Evolutionary conservation across 2,329 filamentous ascomycete species (phyloP).

Genomic region (Nemania sp.): DNA sequence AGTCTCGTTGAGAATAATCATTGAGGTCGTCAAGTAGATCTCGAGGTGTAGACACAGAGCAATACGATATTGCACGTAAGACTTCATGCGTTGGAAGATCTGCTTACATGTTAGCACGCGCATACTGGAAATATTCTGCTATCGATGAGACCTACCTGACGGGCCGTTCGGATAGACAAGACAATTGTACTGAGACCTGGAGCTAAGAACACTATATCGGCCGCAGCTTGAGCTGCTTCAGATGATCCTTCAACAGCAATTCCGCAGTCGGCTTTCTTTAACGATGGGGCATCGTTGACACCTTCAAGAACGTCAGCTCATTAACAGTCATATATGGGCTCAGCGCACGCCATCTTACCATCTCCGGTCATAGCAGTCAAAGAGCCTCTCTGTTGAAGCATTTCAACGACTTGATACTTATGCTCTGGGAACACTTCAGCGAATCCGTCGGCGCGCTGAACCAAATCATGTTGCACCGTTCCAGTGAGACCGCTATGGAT

Average conservation of each 20-base stretch:
- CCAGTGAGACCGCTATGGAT: constrained; percentile 76
- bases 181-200: constrained; percentile 73
- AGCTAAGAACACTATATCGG: constrained; percentile 75
- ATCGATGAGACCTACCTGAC: constrained; percentile 44
- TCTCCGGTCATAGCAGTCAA: constrained; percentile 78
- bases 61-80: constrained; percentile 77
- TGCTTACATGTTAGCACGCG: constrained; percentile 39
- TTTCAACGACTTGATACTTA: constrained; percentile 77
- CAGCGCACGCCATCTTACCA: constrained; percentile 38
- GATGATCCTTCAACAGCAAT: constrained; percentile 74
- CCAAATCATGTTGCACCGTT: constrained; percentile 74
- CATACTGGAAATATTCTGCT: not conserved
- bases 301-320: constrained; percentile 34
- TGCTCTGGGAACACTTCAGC: constrained; percentile 76
- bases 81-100: constrained; percentile 80
- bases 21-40: constrained; percentile 75
- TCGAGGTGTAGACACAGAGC: constrained; percentile 74
- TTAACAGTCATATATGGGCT: constrained; percentile 8
- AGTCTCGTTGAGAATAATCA: constrained; percentile 80
- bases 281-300: constrained; percentile 74
- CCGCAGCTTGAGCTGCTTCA: constrained; percentile 72
- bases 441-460: constrained; percentile 74
- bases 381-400: constrained; percentile 73
- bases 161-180: constrained; percentile 72
- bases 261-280: constrained; percentile 76